A percentile compares a stretch with the other conserved stretches of the same genome.
phyloP scores from a whole-genome alignment of 2,329 filamentous ascomycete species.

The Aspergillus pseudotamarii region DNA sequence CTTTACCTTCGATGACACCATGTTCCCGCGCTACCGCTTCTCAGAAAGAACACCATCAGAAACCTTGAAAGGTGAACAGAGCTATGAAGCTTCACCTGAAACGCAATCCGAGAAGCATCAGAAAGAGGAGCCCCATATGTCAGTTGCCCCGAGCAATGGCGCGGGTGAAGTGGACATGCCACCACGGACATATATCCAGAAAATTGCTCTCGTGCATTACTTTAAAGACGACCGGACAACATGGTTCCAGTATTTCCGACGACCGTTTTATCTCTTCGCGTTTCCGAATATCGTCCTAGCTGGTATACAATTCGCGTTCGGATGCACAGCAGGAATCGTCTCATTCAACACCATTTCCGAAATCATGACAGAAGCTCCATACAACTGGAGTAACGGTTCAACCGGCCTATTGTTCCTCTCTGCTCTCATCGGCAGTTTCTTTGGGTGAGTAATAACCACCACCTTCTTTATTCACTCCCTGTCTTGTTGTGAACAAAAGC shows the following conservation, averaged over 20 bases:
- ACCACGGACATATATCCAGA: constrained; percentile 25
- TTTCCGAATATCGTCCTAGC: constrained; percentile 45
- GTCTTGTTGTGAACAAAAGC: background rate
- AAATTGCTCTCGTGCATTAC: constrained; percentile 28
- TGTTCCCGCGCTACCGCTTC: constrained; percentile 39
- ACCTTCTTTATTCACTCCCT: background rate
- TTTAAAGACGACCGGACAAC: constrained; percentile 40
- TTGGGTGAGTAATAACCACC: constrained; percentile 24
- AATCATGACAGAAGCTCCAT: constrained; percentile 41
- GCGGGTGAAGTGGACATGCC: constrained; percentile 22
- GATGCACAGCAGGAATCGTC: constrained; percentile 44
- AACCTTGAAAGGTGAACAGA: background rate
- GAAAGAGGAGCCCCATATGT: constrained; percentile 16
- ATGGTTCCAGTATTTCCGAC: constrained; percentile 43
- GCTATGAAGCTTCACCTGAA: background rate
- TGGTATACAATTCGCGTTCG: constrained; percentile 46
- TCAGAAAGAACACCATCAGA: constrained; percentile 1
- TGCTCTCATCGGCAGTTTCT: constrained; percentile 36
- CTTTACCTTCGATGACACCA: constrained; percentile 41
- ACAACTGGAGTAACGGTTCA: constrained; percentile 38
- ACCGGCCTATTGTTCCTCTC: constrained; percentile 37
- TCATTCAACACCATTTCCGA: constrained; percentile 43
- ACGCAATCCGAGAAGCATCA: constrained; percentile 6
- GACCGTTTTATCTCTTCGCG: constrained; percentile 43
- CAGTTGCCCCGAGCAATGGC: constrained; percentile 19